Conservation (phyloP, 768 basidiomycete genomes). For the Suillus occidentalis region DNA sequence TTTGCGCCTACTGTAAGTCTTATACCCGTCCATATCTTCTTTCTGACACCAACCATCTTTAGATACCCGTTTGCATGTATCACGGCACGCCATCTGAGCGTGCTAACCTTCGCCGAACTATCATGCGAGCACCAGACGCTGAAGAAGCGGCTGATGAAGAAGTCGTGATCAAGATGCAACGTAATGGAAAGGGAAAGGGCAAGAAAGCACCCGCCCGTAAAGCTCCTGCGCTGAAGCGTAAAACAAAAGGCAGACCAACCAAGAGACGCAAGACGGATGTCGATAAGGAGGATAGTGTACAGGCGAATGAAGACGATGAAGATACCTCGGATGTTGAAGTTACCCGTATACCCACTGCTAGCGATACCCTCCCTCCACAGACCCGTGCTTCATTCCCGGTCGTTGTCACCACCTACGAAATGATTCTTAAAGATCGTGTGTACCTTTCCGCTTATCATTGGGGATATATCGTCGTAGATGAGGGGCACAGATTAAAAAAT, state of each 20-base stretch:
- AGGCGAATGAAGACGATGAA: slow-evolving; percentile 19
- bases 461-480: slow-evolving; percentile 95
- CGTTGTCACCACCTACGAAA: slow-evolving; percentile 91
- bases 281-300: slow-evolving; percentile 5
- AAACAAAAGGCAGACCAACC: slow-evolving; percentile 6
- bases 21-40: neutral
- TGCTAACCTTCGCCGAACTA: slow-evolving; percentile 68
- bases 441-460: slow-evolving; percentile 68
- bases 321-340: slow-evolving; percentile 18
- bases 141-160: slow-evolving; percentile 24
- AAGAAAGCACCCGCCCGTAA: slow-evolving; percentile 13
- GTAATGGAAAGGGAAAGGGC: slow-evolving; percentile 19
- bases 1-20: slow-evolving; percentile 75
- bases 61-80: slow-evolving; percentile 91
- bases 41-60: neutral
- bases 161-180: slow-evolving; percentile 23
- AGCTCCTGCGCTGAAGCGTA: slow-evolving; percentile 14
- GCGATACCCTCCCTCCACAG: slow-evolving; percentile 19
- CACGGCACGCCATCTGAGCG: slow-evolving; percentile 84
- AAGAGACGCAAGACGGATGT: slow-evolving; percentile 25
- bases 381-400: slow-evolving; percentile 58
- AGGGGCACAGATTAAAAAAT: slow-evolving; percentile 95
- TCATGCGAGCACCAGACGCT: slow-evolving; percentile 43
- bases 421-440: slow-evolving; percentile 80
- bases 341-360: slow-evolving; percentile 20